A percentile compares a stretch with the other conserved stretches of the same genome.
Conservation (phyloP, 176 grass and related monocot species). For the Saccharum spontaneum region DNA sequence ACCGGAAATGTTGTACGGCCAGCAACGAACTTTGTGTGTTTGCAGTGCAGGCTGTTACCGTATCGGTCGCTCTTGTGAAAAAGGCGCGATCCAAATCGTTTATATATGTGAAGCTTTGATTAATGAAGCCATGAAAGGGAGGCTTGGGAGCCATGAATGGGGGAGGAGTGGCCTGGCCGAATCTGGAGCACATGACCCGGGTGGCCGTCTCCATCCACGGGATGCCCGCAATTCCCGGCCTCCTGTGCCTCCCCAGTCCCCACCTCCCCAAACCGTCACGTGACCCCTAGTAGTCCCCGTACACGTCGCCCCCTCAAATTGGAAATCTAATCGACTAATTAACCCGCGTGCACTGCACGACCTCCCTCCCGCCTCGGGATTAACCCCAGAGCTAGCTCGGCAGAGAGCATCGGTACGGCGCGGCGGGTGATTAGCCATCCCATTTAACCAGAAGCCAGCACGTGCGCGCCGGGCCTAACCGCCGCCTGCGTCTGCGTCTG, state of each 20-base stretch:
- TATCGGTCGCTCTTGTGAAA: background rate
- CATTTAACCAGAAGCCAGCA: constrained; percentile 1
- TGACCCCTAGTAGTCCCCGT: constrained; percentile 16
- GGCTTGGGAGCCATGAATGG: background rate
- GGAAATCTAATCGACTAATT: background rate
- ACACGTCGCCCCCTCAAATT: background rate
- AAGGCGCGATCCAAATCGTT: background rate
- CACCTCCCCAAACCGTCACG: constrained; percentile 37
- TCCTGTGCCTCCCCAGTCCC: constrained; percentile 37
- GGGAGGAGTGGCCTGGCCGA: constrained; percentile 28
- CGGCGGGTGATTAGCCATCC: background rate
- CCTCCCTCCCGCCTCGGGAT: constrained; percentile 21
- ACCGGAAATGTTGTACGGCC: background rate
- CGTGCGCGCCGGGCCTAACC: constrained; percentile 35
- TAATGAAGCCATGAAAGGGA: background rate
- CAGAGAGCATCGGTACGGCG: background rate
- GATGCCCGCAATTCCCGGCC: constrained; percentile 72
- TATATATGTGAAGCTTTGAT: background rate
- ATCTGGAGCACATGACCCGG: constrained; percentile 62
- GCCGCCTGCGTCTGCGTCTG: background rate
- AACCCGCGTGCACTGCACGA: background rate
- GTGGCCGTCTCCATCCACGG: constrained; percentile 37
- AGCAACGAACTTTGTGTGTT: background rate
- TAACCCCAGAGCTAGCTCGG: background rate
- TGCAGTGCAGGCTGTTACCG: background rate